A percentile compares a stretch with the other conserved stretches of the same genome.
Evolutionary conservation across 1,284 basidiomycete species (phyloP).

Genomic region (Termitomyces sp.): DNA sequence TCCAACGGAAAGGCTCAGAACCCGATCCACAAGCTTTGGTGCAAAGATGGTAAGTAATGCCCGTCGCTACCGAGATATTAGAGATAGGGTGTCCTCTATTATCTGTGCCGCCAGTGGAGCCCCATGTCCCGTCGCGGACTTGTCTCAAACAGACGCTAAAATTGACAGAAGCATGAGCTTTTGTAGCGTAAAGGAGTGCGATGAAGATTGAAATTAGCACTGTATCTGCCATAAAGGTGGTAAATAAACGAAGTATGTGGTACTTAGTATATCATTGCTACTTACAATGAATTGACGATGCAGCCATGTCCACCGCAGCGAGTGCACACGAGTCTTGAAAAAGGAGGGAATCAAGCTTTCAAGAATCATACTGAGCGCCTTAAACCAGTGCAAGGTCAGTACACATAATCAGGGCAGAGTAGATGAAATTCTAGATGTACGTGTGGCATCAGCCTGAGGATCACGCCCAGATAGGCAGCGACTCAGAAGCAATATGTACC

Average conservation of each 20-base stretch:
- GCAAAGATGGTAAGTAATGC: constrained; percentile 29
- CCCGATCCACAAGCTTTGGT: constrained; percentile 25
- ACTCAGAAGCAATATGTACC: too few relatives aligned
- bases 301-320: neutral
- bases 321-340: neutral
- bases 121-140: constrained; percentile 10
- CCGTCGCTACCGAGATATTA: constrained; percentile 12
- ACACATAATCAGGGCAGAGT: neutral
- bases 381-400: neutral
- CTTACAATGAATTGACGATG: neutral
- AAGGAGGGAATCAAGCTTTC: neutral
- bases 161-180: constrained; percentile 6
- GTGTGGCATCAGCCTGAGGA: too few relatives aligned
- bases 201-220: neutral
- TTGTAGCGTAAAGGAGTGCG: neutral
- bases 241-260: neutral
- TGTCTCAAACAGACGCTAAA: constrained; percentile 19
- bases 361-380: neutral
- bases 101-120: constrained; percentile 19
- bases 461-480: neutral
- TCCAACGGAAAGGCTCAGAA: constrained; percentile 31
- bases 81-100: constrained; percentile 20
- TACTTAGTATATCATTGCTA: neutral
- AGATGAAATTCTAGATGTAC: too few relatives aligned
- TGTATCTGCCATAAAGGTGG: neutral